Conservation (phyloP, 2,329 filamentous ascomycete species). For the Colletotrichum tanaceti region DNA sequence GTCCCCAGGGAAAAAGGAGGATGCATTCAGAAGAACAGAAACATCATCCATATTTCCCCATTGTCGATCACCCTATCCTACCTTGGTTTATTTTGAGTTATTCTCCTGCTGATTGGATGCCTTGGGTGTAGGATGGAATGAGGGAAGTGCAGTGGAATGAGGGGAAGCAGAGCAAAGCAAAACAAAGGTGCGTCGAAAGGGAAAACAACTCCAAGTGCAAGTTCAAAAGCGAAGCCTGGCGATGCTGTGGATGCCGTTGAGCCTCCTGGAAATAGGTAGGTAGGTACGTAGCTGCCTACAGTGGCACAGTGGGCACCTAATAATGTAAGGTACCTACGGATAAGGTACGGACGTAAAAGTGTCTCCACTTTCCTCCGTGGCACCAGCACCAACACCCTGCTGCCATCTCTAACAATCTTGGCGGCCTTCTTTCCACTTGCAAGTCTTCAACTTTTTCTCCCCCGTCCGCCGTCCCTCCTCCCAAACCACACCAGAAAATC, state of each 20-base stretch:
- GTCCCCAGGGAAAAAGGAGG: background rate
- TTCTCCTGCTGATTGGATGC: background rate
- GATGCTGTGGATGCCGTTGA: slow-evolving; percentile 5
- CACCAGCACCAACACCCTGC: background rate
- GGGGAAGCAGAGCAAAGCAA: too few species aligned
- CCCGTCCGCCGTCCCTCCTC: slow-evolving; percentile 1
- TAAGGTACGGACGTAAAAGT: slow-evolving; percentile 1
- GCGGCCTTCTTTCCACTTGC: slow-evolving; percentile 15
- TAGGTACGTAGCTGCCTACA: too few species aligned
- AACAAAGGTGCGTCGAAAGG: background rate
- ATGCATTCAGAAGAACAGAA: too few species aligned
- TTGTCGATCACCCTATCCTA: background rate
- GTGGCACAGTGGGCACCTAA: too few species aligned
- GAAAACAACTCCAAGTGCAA: background rate
- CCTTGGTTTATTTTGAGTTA: background rate
- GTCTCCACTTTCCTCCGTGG: slow-evolving; percentile 13
- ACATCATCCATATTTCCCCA: background rate
- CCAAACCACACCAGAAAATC: background rate
- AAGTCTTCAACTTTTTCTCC: slow-evolving; percentile 1
- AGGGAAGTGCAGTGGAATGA: background rate
- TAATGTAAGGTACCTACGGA: too few species aligned
- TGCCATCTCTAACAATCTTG: background rate
- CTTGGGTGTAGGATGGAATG: too few species aligned
- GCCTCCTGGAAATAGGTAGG: background rate
- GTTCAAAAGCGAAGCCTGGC: background rate